These are phyloP conservation scores for Suillus tomentosus DNA, from an alignment of 768 basidiomycete genomes.

Conservation along the genomic window DNA sequence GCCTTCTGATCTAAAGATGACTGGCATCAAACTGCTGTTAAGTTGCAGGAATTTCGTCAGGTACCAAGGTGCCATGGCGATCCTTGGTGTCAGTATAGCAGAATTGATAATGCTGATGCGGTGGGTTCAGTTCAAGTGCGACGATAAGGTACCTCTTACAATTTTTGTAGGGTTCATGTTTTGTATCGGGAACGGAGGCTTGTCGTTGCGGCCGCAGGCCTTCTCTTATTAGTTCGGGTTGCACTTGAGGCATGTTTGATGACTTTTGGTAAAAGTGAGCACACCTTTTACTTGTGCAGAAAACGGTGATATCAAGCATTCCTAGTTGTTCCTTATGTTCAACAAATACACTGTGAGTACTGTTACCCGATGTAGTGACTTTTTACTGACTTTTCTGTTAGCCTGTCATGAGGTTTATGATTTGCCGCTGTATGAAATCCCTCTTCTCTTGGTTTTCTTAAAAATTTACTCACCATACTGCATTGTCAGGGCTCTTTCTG, in stretches of 20 bases:
- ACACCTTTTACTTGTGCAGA: not conserved
- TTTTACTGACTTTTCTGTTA: not conserved
- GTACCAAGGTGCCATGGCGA: not conserved
- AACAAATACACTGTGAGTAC: not conserved
- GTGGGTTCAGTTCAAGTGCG: not conserved
- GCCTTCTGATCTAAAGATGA: not conserved
- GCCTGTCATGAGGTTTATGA: not conserved
- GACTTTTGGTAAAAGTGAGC: not conserved
- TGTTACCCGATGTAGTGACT: not conserved
- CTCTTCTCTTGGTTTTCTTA: not conserved
- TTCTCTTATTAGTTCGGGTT: not conserved
- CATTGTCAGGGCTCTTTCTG: not conserved
- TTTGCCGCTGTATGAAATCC: not conserved
- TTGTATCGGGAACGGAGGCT: not conserved
- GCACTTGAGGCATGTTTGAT: not conserved
- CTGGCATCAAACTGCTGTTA: slow-evolving; percentile 22
- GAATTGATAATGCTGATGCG: slow-evolving; percentile 5
- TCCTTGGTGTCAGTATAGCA: slow-evolving; percentile 2
- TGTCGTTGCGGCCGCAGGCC: no score
- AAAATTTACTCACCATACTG: not conserved
- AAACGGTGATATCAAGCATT: not conserved
- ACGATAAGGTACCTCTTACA: not conserved
- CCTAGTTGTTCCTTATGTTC: not conserved
- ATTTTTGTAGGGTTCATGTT: not conserved
- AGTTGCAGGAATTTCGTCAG: slow-evolving; percentile 3